Evolutionary conservation across 208 protist species (phyloP).

Genomic region (Acanthamoeba polyphaga): DNA sequence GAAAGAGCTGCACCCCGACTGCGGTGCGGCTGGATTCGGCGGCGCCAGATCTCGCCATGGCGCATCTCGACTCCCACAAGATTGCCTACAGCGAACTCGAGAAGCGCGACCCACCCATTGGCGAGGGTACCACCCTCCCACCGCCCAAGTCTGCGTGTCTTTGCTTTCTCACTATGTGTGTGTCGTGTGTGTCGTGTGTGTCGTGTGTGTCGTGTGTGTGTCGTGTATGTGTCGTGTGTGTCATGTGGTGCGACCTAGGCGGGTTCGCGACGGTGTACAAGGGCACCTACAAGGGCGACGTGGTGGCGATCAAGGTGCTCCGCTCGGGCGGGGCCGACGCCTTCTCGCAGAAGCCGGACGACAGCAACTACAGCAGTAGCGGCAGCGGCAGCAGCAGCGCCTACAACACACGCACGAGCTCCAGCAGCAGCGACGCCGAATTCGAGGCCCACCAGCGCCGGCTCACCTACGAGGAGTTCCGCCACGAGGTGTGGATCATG

Average conservation of each 20-base stretch:
- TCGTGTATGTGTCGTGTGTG: too few species aligned
- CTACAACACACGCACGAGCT: too few species aligned
- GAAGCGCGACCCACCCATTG: too few species aligned
- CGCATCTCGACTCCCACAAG: constrained; percentile 14
- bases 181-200: too few species aligned
- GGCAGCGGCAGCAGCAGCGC: too few species aligned
- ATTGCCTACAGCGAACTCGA: neutral
- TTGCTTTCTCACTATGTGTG: too few species aligned
- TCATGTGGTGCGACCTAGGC: neutral
- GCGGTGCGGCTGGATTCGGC: neutral
- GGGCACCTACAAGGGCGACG: neutral
- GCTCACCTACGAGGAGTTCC: constrained; percentile 38
- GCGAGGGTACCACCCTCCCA: neutral
- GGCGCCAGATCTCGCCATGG: constrained; percentile 52
- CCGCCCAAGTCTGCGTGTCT: too few species aligned
- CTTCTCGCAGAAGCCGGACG: too few species aligned
- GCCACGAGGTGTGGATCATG: constrained; percentile 74
- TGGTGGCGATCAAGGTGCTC: constrained; percentile 39
- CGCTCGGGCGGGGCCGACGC: too few species aligned
- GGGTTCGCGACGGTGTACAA: constrained; percentile 32
- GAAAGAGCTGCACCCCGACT: neutral
- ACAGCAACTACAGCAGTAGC: too few species aligned
- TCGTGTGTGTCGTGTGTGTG: too few species aligned
- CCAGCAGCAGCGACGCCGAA: neutral
- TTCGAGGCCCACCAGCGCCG: neutral